These are phyloP conservation scores for Gymnopilus dilepis DNA, from an alignment of 768 basidiomycete genomes.

Conservation along the genomic window DNA sequence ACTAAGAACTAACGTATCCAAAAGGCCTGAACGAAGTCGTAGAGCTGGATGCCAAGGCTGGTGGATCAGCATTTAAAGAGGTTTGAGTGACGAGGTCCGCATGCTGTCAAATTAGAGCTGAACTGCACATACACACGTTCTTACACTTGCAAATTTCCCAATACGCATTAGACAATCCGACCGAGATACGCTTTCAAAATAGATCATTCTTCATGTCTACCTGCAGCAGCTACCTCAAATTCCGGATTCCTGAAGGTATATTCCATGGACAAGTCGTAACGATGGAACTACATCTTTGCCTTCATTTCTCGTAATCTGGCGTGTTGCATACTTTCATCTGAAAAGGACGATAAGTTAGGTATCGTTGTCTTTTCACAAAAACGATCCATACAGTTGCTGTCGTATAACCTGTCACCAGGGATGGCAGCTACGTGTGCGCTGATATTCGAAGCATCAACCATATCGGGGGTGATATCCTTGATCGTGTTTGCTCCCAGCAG, in stretches of 20 bases:
- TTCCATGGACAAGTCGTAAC: not conserved
- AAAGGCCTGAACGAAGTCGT: slow-evolving; percentile 59
- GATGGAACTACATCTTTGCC: slow-evolving; percentile 31
- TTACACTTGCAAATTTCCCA: not conserved
- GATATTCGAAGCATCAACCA: slow-evolving; percentile 87
- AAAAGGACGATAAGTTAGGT: slow-evolving; percentile 1
- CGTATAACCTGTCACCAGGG: slow-evolving; percentile 77
- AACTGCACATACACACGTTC: not conserved
- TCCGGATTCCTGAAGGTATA: not conserved
- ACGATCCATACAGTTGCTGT: slow-evolving; percentile 85
- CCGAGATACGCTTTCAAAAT: not conserved
- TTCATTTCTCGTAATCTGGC: slow-evolving; percentile 36
- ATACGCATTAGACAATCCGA: not conserved
- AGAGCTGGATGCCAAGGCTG: slow-evolving; percentile 59
- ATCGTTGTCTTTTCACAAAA: slow-evolving; percentile 37
- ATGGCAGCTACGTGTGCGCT: slow-evolving; percentile 67
- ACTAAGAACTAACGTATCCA: not conserved
- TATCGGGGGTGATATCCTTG: slow-evolving; percentile 79
- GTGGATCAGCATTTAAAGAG: slow-evolving; percentile 60
- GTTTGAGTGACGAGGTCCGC: slow-evolving; percentile 39
- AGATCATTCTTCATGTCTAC: not conserved
- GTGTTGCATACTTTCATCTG: slow-evolving; percentile 44
- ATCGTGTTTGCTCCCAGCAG: slow-evolving; percentile 84
- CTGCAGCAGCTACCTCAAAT: not conserved
- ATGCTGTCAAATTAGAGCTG: not conserved